Evolutionary conservation across 176 grass and related monocot genomes (phyloP).

Genomic region (Luzula sylvatica): DNA sequence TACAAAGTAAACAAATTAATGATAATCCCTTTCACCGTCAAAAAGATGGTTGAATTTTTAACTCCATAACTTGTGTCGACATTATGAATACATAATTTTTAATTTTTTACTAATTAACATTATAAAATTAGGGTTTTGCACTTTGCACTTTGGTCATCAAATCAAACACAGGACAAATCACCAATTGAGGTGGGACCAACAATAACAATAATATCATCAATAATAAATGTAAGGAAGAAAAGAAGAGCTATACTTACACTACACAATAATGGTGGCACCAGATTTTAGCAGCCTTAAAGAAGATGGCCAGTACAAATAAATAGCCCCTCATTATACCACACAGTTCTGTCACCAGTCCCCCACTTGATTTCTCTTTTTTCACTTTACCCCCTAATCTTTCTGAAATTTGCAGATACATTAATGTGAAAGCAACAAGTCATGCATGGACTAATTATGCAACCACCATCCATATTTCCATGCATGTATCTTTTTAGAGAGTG

Average conservation of each 20-base stretch:
- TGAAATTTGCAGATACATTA: not conserved
- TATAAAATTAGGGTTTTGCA: slow-evolving; percentile 5
- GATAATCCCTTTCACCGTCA: not conserved
- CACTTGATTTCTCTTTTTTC: not conserved
- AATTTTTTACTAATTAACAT: not conserved
- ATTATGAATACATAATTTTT: slow-evolving; percentile 4
- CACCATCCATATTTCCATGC: slow-evolving; percentile 6
- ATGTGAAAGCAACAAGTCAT: not conserved
- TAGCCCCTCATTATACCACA: not conserved
- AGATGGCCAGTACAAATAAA: not conserved
- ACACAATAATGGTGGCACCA: slow-evolving; percentile 15
- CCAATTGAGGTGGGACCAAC: not conserved
- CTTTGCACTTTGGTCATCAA: no score
- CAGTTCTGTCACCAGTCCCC: not conserved
- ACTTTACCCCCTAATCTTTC: not conserved
- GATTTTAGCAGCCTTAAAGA: slow-evolving; percentile 21
- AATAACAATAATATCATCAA: slow-evolving; percentile 20
- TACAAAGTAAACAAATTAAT: no score
- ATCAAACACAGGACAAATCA: no score
- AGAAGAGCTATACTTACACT: slow-evolving; percentile 20
- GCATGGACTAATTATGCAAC: slow-evolving; percentile 1
- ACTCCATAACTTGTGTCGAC: slow-evolving; percentile 19
- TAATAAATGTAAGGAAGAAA: slow-evolving; percentile 22
- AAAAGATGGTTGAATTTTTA: not conserved
- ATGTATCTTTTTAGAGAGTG: not conserved